Evolutionary conservation across 805 yeast species (phyloP).

Genomic region (Candida nemodendra): DNA sequence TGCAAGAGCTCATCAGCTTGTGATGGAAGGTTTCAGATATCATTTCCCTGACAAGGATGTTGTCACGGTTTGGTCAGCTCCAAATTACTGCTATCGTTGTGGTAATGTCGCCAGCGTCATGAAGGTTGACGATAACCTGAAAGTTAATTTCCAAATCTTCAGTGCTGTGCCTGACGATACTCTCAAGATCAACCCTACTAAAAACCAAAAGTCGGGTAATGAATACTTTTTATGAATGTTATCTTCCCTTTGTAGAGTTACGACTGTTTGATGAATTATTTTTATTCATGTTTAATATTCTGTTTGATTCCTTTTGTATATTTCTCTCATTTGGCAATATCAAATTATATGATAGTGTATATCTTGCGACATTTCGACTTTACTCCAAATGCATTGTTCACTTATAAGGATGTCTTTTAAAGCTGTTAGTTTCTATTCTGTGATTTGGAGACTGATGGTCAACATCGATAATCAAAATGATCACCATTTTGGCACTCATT

Average conservation of each 20-base stretch:
- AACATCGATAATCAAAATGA: too few species aligned
- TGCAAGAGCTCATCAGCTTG: constrained; percentile 96
- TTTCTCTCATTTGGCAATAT: too few species aligned
- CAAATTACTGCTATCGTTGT: constrained; percentile 95
- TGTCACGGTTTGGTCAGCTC: constrained; percentile 98
- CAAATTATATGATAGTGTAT: too few species aligned
- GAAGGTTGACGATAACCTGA: constrained; percentile 86
- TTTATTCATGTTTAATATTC: too few species aligned
- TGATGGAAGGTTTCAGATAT: constrained; percentile 97
- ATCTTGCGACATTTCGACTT: too few species aligned
- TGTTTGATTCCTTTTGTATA: too few species aligned
- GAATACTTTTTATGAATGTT: constrained; percentile 35
- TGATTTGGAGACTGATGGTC: too few species aligned
- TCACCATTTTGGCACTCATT: too few species aligned
- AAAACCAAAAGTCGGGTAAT: constrained; percentile 36
- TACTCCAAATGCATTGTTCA: too few species aligned
- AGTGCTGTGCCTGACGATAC: constrained; percentile 91
- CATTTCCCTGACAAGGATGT: constrained; percentile 96
- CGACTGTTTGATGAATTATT: constrained; percentile 9
- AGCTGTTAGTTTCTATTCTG: too few species aligned
- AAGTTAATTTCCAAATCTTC: constrained; percentile 89
- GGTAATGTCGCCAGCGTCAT: constrained; percentile 98
- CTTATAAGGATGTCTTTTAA: too few species aligned
- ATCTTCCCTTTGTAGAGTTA: constrained; percentile 3
- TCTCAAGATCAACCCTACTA: constrained; percentile 34